Percentiles rank a stretch among this genome's conserved stretches.
Conservation (phyloP, 176 grass and related monocot genomes). For the Puccinellia tenuiflora region DNA sequence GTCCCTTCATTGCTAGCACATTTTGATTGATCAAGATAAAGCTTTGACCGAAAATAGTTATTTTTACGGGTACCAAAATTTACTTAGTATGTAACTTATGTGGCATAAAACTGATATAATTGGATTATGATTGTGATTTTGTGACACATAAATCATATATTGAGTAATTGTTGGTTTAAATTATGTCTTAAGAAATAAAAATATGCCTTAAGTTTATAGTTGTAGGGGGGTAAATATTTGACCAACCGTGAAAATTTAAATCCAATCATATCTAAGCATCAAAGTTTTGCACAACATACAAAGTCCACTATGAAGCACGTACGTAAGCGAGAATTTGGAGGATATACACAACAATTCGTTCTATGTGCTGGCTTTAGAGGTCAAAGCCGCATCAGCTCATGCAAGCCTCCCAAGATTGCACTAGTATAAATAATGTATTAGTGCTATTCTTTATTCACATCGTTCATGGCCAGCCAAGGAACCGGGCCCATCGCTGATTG, state of each 20-base stretch:
- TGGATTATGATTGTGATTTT: too few relatives aligned
- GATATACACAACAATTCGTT: background rate
- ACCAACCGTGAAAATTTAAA: background rate
- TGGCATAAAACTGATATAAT: too few relatives aligned
- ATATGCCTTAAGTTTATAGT: background rate
- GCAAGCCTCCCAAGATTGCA: conserved; percentile 8
- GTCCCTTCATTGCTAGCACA: background rate
- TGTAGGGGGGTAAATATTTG: background rate
- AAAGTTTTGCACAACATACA: background rate
- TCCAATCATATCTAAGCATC: background rate
- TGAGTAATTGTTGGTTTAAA: background rate
- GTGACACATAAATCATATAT: too few relatives aligned
- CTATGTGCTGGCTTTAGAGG: background rate
- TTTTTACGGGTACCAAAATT: too few relatives aligned
- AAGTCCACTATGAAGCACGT: background rate
- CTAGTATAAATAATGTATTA: background rate
- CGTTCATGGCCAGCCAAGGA: background rate
- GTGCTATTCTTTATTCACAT: background rate
- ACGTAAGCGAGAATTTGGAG: background rate
- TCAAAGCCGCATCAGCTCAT: conserved; percentile 7
- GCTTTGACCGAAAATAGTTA: too few relatives aligned
- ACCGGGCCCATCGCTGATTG: background rate
- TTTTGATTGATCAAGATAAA: background rate
- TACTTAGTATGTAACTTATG: too few relatives aligned
- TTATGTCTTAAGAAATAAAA: background rate